Base-by-base conservation (phyloP, 2,329 filamentous ascomycete species). In the Xylariaceae sp. region DNA sequence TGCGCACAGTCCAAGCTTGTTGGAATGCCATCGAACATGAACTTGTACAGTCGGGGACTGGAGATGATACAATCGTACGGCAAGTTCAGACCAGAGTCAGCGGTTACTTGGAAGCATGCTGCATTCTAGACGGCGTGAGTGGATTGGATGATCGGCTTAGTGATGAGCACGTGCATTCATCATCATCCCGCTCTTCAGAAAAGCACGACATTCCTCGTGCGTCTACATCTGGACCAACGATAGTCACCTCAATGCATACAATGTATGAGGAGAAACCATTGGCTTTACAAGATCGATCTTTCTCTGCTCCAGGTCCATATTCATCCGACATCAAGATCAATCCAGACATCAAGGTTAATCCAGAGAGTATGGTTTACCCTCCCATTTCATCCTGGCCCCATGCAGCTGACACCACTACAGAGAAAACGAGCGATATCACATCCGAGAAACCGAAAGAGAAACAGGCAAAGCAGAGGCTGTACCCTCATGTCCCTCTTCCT, bases 1-100 rank as follows among this genome's bases (percentile, higher is more conserved):
- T 82, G 76, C 85, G 83, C 58, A 86, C 85, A 1, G 85, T 88
- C 2, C 78, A 86, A 59, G 75, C 79, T 3, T 90, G 86, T 56
- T 83, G 85, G 72, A 74, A 74, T 47, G 82, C 85, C n/a, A 81
- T 85, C 2, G 84, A 89, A 40, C 73, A 79, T 32, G 78, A 82
- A 46, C 64, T 80, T 6, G 64, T 68, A 0, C 76, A 74, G 1
- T 64, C 65, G 23, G 62, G 63, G 0, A 67, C 68, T 4, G 70
- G 71, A 3, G 79, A 82, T 42, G 68, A 75, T 16, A n/a, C n/a
- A n/a, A 68, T 82, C 22, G 66, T 77, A 37, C 77, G 66, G 17
- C 72, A 65, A 10, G 70, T 82, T 1, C 78, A 83, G 58, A 67
- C 72, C 27, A 74, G 73, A 47, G 72, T 74, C 2, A 79, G 75